A percentile compares a stretch with the other conserved stretches of the same genome.
These are phyloP conservation scores for Nemania sp. DNA, from an alignment of 2,329 filamentous ascomycete species.

Conservation along the genomic window DNA sequence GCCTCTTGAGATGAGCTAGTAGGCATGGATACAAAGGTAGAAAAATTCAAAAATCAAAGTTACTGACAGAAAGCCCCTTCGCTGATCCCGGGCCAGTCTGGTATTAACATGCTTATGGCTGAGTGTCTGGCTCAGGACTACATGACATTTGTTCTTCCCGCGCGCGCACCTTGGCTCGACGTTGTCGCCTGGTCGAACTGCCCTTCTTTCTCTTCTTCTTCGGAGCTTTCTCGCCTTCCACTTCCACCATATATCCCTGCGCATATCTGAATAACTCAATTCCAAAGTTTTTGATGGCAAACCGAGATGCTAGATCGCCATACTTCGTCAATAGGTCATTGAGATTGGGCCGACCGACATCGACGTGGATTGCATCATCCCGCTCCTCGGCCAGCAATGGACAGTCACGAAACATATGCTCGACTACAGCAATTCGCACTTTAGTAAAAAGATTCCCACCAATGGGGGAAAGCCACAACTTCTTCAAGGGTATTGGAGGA, in stretches of 20 bases:
- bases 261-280: neutral
- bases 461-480: too few species aligned
- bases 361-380: neutral
- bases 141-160: too few species aligned
- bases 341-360: neutral
- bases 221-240: neutral
- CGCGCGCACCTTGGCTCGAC: neutral
- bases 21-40: too few species aligned
- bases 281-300: neutral
- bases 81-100: too few species aligned
- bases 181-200: neutral
- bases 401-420: neutral
- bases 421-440: neutral
- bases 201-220: neutral
- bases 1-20: too few species aligned
- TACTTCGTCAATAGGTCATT: neutral
- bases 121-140: too few species aligned
- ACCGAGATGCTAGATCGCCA: neutral
- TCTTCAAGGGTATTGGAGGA: too few species aligned
- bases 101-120: too few species aligned
- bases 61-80: too few species aligned
- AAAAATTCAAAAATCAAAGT: too few species aligned
- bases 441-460: too few species aligned
- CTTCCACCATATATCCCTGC: neutral
- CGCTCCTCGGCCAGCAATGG: neutral